Percentiles rank a stretch among this genome's conserved stretches.
Conservation (phyloP, 495 filamentous ascomycete genomes). For the Penicillium tannophilum region DNA sequence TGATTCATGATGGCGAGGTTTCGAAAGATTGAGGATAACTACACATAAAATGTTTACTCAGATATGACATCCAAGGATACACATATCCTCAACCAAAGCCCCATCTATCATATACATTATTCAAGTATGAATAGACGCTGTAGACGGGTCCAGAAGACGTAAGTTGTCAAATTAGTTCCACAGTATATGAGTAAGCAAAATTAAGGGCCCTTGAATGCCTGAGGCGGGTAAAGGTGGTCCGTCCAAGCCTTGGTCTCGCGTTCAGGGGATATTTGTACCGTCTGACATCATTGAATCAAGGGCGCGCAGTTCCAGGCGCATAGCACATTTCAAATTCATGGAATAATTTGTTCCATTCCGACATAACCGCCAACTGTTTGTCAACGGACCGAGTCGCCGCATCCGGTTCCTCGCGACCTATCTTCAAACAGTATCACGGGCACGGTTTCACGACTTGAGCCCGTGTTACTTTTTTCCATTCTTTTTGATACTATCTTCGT, state of each 20-base stretch:
- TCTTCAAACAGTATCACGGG: slow-evolving; percentile 14
- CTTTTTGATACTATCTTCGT: slow-evolving; percentile 7
- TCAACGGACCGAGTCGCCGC: slow-evolving; percentile 7
- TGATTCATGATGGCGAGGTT: background rate
- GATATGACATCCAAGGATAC: too few relatives aligned
- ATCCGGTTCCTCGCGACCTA: slow-evolving; percentile 20
- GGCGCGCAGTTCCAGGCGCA: background rate
- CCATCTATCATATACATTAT: background rate
- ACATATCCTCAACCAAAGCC: too few relatives aligned
- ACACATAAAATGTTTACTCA: too few relatives aligned
- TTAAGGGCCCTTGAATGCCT: background rate
- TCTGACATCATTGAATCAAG: slow-evolving; percentile 2
- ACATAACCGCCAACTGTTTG: background rate
- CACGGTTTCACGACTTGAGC: slow-evolving; percentile 5
- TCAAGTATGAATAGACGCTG: background rate
- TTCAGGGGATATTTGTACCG: slow-evolving; percentile 3
- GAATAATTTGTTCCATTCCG: slow-evolving; percentile 5
- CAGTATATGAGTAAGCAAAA: background rate
- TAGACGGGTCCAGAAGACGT: background rate
- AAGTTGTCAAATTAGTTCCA: background rate
- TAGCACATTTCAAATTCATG: slow-evolving; percentile 10
- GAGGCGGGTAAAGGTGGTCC: background rate
- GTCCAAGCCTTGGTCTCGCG: background rate
- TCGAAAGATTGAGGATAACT: background rate
- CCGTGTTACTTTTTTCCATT: slow-evolving; percentile 4